phyloP scores from a whole-genome alignment of 176 grass and related monocot genomes.

The Zoysia japonica region DNA sequence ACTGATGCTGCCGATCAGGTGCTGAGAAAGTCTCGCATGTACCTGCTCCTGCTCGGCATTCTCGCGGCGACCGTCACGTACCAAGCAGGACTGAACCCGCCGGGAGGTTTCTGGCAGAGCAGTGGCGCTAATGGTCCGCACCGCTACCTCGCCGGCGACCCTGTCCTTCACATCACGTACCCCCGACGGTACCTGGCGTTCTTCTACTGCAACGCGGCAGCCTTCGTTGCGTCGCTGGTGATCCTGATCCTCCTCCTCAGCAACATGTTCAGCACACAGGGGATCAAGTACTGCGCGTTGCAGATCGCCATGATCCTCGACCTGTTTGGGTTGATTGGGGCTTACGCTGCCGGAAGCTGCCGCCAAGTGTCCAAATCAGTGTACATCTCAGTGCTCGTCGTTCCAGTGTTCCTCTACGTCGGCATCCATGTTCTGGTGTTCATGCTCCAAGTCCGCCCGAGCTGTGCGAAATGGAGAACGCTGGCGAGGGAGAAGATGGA shows the following conservation, averaged over 20 bases:
- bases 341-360: slow-evolving; percentile 46
- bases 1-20: background rate
- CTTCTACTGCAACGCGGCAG: slow-evolving; percentile 58
- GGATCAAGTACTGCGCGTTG: slow-evolving; percentile 47
- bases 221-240: slow-evolving; percentile 52
- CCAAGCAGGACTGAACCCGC: slow-evolving; percentile 35
- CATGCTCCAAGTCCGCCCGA: slow-evolving; percentile 22
- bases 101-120: slow-evolving; percentile 34
- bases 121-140: background rate
- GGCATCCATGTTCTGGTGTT: slow-evolving; percentile 36
- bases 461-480: background rate
- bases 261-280: slow-evolving; percentile 38
- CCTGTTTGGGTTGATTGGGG: slow-evolving; percentile 50
- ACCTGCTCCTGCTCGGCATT: slow-evolving; percentile 46
- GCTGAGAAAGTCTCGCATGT: slow-evolving; percentile 40
- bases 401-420: slow-evolving; percentile 36
- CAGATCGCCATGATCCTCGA: slow-evolving; percentile 46
- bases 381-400: slow-evolving; percentile 39
- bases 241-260: slow-evolving; percentile 61
- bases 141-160: slow-evolving; percentile 34
- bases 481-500: background rate
- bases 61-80: slow-evolving; percentile 39
- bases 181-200: slow-evolving; percentile 39
- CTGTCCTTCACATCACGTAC: slow-evolving; percentile 43
- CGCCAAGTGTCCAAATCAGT: slow-evolving; percentile 37